These are phyloP conservation scores for Botrytis hyacinthi DNA, from an alignment of 2,329 filamentous ascomycete species.

Conservation along the genomic window DNA sequence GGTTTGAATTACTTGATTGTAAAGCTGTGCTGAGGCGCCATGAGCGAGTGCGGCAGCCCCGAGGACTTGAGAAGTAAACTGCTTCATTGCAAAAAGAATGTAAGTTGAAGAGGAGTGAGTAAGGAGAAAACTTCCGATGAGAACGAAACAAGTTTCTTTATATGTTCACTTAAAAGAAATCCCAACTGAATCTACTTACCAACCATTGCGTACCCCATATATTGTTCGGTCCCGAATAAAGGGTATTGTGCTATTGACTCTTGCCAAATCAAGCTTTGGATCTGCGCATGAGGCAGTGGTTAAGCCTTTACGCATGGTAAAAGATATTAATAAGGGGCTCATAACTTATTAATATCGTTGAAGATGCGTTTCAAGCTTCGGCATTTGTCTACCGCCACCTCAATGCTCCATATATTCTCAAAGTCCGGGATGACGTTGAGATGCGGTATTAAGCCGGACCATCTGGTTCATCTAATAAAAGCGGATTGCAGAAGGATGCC, in stretches of 20 bases:
- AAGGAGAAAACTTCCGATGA: neutral
- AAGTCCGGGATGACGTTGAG: neutral
- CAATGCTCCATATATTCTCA: neutral
- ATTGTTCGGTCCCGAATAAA: neutral
- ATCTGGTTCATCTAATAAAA: neutral
- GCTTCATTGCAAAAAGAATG: neutral
- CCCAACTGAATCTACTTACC: neutral
- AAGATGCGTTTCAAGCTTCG: neutral
- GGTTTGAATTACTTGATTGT: constrained; percentile 23
- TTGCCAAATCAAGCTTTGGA: neutral
- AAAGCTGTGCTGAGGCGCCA: constrained; percentile 18
- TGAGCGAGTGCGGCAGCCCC: neutral
- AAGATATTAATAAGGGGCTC: neutral
- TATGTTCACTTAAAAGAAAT: neutral
- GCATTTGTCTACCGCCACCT: neutral
- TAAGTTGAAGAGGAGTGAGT: neutral
- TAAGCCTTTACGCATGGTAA: neutral
- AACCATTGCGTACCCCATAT: too few species aligned
- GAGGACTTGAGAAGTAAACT: constrained; percentile 1
- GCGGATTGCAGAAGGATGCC: neutral
- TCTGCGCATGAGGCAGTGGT: neutral
- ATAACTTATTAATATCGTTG: neutral
- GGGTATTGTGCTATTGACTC: neutral
- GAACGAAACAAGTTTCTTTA: neutral
- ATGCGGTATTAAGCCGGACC: neutral